Base-by-base conservation (phyloP, 2,329 filamentous ascomycete species). In the Alternaria sp. region DNA sequence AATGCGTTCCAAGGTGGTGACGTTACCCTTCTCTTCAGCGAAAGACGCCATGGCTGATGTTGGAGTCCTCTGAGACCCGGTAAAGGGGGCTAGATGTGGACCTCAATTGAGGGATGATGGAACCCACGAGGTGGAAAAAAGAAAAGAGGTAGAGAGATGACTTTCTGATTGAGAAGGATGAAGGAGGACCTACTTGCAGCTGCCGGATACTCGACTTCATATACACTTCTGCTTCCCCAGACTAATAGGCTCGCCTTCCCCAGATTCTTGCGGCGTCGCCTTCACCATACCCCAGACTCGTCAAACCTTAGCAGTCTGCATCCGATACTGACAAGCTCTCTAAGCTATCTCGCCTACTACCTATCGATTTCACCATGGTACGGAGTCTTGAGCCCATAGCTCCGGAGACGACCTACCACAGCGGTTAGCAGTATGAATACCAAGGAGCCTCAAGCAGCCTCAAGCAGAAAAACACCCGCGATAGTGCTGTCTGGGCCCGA, bases 21-120 rank as follows among this genome's bases (percentile, higher is more conserved):
- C 41, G 18, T 53, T 55, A 49, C 63, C 67, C 54, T 71, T 71
- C 59, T 71, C 69, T 16, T 70, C 67, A n/a, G 54, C 38, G 57
- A 65, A 64, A 41, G 64, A 66, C 8, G 65, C 22, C 65, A 67
- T 67, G 56, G 6, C 60, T 34, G 58, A 27, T 36, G 27, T 36
- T 32, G 36, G 14, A 40, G 28, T 28, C 27, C 43, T 44, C 45
- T 30, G 44, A 27, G 27, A 12, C 45, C n/a, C 20, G 6, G 16
- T 12, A 28, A 34, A 41, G 40, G 36, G 12, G 18, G 14, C 25
- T 25, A 38, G 46, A 25, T 50, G 16, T 18, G 14, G 12, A 25
- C 20, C 46, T 36, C 34, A 18, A 50, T n/a, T n/a, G 30, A 38
- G 34, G n/a, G 46, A 27, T 36, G 46, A 38, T 9, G 14, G 22